Evolutionary conservation across 768 basidiomycete genomes (phyloP).

Genomic region (Cystobasidium tubakii): DNA sequence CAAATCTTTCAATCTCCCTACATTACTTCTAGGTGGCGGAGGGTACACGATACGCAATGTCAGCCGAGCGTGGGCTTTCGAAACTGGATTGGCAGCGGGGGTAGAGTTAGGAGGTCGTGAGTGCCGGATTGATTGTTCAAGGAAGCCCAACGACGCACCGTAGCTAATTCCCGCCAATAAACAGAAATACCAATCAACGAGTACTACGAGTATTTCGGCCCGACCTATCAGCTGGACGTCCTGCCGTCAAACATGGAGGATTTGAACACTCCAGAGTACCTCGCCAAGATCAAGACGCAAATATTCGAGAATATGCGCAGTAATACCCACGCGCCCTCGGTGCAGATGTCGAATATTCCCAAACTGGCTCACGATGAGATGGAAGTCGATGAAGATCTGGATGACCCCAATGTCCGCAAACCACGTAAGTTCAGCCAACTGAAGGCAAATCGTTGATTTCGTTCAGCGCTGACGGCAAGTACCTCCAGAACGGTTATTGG

Average conservation of each 20-base stretch:
- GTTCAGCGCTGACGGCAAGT: background rate
- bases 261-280: conserved; percentile 82
- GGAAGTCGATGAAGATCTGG: conserved; percentile 81
- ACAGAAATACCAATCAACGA: conserved; percentile 95
- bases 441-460: background rate
- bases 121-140: conserved; percentile 34
- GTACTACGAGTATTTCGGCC: conserved; percentile 98
- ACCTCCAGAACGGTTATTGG: conserved; percentile 61
- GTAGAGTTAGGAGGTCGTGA: conserved; percentile 80
- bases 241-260: conserved; percentile 91
- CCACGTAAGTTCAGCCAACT: conserved; percentile 47
- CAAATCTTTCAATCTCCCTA: conserved; percentile 87
- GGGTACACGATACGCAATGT: conserved; percentile 99
- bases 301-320: conserved; percentile 85
- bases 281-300: conserved; percentile 84
- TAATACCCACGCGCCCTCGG: conserved; percentile 79
- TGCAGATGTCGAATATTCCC: conserved; percentile 54
- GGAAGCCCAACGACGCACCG: background rate
- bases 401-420: conserved; percentile 66
- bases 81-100: conserved; percentile 96
- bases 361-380: conserved; percentile 68
- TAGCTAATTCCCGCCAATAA: background rate
- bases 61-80: conserved; percentile 93
- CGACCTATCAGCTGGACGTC: conserved; percentile 92
- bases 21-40: conserved; percentile 91